Percentiles rank a stretch among this genome's conserved stretches.
Conservation (phyloP, 495 filamentous ascomycete species). For the Aspergillus sclerotioniger region DNA sequence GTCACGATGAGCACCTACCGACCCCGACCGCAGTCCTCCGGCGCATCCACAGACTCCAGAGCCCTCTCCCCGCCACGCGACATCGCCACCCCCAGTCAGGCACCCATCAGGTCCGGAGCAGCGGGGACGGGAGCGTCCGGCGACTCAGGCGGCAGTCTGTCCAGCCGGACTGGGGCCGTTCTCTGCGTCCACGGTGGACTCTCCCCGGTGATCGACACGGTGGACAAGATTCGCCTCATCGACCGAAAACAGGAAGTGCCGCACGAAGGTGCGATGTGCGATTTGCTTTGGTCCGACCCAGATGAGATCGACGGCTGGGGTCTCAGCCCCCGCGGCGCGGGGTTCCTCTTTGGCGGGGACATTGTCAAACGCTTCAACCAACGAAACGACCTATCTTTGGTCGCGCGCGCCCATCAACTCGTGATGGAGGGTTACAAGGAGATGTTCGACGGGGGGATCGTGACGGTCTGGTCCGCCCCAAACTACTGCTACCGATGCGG, state of each 20-base stretch:
- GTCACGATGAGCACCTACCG: slow-evolving; percentile 72
- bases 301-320: slow-evolving; percentile 99
- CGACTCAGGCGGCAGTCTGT: slow-evolving; percentile 56
- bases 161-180: slow-evolving; percentile 73
- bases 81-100: slow-evolving; percentile 38
- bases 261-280: slow-evolving; percentile 98
- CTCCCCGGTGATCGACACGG: slow-evolving; percentile 84
- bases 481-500: slow-evolving; percentile 99
- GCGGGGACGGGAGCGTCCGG: slow-evolving; percentile 77
- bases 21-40: slow-evolving; percentile 34
- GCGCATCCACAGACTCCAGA: slow-evolving; percentile 34
- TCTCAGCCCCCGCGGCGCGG: slow-evolving; percentile 87
- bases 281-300: slow-evolving; percentile 95
- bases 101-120: slow-evolving; percentile 57
- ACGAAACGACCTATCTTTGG: slow-evolving; percentile 83
- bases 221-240: slow-evolving; percentile 93
- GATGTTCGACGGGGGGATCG: slow-evolving; percentile 94
- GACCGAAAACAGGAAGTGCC: slow-evolving; percentile 98
- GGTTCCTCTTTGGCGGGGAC: slow-evolving; percentile 93
- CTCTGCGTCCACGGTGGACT: slow-evolving; percentile 95
- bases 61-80: slow-evolving; percentile 46
- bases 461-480: slow-evolving; percentile 95
- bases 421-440: slow-evolving; percentile 99
- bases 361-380: slow-evolving; percentile 97
- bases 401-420: slow-evolving; percentile 93